Conservation (phyloP, 345 rosid species). For the Anacardium occidentale region DNA sequence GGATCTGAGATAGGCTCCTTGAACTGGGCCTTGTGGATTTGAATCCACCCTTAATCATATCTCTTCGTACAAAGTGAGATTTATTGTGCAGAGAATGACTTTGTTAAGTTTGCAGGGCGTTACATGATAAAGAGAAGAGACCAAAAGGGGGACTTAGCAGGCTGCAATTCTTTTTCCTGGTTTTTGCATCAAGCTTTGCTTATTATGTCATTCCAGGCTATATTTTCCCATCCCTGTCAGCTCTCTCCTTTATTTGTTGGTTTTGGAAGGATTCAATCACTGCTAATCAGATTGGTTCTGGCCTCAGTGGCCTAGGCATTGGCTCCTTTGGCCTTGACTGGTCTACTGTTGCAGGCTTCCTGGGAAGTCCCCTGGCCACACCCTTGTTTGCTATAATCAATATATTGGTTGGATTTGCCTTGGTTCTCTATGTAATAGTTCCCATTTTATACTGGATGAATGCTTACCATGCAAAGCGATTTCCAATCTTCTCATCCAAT, state of each 20-base stretch:
- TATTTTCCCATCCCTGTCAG: slow-evolving; percentile 31
- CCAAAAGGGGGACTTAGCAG: slow-evolving; percentile 34
- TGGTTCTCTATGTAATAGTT: slow-evolving; percentile 47
- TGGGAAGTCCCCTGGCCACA: slow-evolving; percentile 42
- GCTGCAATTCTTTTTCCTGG: slow-evolving; percentile 40
- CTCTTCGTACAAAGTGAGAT: too few relatives aligned
- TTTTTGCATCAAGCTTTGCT: slow-evolving; percentile 36
- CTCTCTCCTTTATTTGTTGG: slow-evolving; percentile 36
- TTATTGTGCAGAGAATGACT: too few relatives aligned
- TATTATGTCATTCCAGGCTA: slow-evolving; percentile 41
- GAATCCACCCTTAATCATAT: too few relatives aligned
- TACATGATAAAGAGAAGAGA: slow-evolving; percentile 44
- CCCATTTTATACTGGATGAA: slow-evolving; percentile 62
- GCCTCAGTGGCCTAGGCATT: slow-evolving; percentile 41
- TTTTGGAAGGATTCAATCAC: slow-evolving; percentile 32
- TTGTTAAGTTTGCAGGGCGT: slow-evolving; percentile 67
- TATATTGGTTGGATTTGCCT: slow-evolving; percentile 45
- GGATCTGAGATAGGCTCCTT: too few relatives aligned
- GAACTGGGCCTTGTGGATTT: too few relatives aligned
- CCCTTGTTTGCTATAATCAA: slow-evolving; percentile 46
- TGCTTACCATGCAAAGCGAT: slow-evolving; percentile 45
- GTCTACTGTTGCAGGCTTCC: slow-evolving; percentile 35
- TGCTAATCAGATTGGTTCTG: slow-evolving; percentile 42
- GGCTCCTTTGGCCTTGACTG: slow-evolving; percentile 53
- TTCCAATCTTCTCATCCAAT: slow-evolving; percentile 49